Percentiles rank a stretch among this genome's conserved stretches.
phyloP scores from a whole-genome alignment of 257 asterid genomes.

The Nicotiana benthamiana region DNA sequence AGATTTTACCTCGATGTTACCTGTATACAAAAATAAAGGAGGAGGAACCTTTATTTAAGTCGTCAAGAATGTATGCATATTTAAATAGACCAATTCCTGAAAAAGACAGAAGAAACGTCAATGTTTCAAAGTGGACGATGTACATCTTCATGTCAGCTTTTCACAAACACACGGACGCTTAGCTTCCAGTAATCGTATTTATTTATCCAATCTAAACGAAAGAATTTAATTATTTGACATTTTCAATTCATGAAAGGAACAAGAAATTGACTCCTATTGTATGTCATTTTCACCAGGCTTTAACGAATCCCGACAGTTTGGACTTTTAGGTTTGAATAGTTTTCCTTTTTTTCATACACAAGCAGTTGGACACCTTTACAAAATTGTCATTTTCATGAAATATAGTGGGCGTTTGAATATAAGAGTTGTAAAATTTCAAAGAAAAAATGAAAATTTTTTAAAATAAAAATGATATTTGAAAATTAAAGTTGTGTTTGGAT shows the following conservation, averaged over 20 bases:
- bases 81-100: background rate
- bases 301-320: background rate
- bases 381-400: too few relatives aligned
- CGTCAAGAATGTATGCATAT: background rate
- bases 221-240: background rate
- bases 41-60: background rate
- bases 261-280: background rate
- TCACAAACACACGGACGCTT: background rate
- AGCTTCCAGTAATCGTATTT: background rate
- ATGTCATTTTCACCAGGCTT: background rate
- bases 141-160: background rate
- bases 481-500: too few relatives aligned
- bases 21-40: too few relatives aligned
- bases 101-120: background rate
- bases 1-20: too few relatives aligned
- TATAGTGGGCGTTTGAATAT: too few relatives aligned
- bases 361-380: too few relatives aligned
- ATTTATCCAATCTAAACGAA: background rate
- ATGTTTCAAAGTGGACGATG: background rate
- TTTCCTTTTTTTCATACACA: background rate
- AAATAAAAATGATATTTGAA: too few relatives aligned
- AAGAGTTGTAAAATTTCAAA: too few relatives aligned
- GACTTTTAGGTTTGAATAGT: background rate
- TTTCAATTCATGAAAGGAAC: background rate
- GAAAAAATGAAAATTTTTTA: too few relatives aligned